Conservation (phyloP, 1,284 basidiomycete species). For the Cryptococcus sp. region DNA sequence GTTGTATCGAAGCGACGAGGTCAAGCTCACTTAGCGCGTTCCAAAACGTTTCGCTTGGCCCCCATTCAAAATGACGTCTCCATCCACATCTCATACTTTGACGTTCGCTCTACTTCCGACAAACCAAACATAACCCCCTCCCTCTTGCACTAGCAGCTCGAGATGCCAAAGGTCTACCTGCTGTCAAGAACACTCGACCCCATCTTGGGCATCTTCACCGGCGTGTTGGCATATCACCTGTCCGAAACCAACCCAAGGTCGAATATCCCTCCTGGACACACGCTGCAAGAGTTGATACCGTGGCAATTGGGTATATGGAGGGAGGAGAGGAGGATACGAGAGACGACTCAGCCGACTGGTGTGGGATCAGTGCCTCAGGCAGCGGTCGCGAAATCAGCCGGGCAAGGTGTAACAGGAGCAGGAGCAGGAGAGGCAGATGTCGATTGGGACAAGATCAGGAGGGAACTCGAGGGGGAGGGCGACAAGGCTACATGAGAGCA, state of each 20-base stretch:
- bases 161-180: conserved; percentile 42
- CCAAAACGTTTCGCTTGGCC: no score
- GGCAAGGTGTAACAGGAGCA: not conserved
- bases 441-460: conserved; percentile 40
- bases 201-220: conserved; percentile 69
- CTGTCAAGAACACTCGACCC: conserved; percentile 57
- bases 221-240: conserved; percentile 72
- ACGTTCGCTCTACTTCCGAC: no score
- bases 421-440: conserved; percentile 9
- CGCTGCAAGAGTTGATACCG: conserved; percentile 55
- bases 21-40: no score
- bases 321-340: conserved; percentile 19
- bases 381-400: no score
- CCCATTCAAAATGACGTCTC: no score
- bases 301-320: conserved; percentile 60
- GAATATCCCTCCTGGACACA: conserved; percentile 60
- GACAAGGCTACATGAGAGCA: not conserved
- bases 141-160: not conserved
- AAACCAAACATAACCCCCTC: not conserved
- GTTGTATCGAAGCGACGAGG: no score
- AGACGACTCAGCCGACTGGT: conserved; percentile 2
- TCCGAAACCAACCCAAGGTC: conserved; percentile 79
- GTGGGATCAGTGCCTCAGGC: not conserved
- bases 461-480: conserved; percentile 32
- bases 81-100: no score